phyloP scores from a whole-genome alignment of 768 basidiomycete genomes.

The Wakefieldia striispora region DNA sequence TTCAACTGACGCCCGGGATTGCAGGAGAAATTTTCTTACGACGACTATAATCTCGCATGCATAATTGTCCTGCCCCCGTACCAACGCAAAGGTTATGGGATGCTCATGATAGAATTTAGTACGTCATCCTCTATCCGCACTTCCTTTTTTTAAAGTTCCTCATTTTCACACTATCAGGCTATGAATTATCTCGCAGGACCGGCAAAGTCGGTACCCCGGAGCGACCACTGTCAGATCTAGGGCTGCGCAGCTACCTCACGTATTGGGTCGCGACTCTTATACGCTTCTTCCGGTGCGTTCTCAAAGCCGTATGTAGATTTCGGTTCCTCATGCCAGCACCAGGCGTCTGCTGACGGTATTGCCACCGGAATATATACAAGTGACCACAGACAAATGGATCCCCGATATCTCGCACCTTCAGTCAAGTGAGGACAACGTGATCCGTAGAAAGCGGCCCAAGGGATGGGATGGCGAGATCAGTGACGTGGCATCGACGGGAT shows the following conservation, averaged over 20 bases:
- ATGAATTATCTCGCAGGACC: constrained; percentile 80
- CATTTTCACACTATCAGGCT: constrained; percentile 52
- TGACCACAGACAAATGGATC: constrained; percentile 45
- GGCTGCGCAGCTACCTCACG: constrained; percentile 84
- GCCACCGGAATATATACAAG: constrained; percentile 48
- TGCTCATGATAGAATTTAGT: constrained; percentile 99
- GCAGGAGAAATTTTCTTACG: constrained; percentile 92
- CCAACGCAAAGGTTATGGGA: constrained; percentile 87
- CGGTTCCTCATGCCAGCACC: not conserved
- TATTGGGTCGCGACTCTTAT: constrained; percentile 84
- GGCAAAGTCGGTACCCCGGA: constrained; percentile 90
- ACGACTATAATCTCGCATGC: constrained; percentile 96
- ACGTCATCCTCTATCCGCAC: constrained; percentile 28
- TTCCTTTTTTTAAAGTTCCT: no score
- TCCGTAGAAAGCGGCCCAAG: constrained; percentile 51
- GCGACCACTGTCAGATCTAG: constrained; percentile 91
- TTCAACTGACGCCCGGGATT: not conserved
- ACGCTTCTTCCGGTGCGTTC: constrained; percentile 74
- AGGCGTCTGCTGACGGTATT: constrained; percentile 61
- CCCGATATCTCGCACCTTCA: constrained; percentile 39
- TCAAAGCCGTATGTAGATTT: not conserved
- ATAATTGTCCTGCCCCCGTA: constrained; percentile 95
- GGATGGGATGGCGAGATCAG: constrained; percentile 74
- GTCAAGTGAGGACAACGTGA: constrained; percentile 31
- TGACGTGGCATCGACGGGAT: constrained; percentile 34